Base-by-base conservation (phyloP, 805 yeast species). In the Suhomyces xylopsoci region DNA sequence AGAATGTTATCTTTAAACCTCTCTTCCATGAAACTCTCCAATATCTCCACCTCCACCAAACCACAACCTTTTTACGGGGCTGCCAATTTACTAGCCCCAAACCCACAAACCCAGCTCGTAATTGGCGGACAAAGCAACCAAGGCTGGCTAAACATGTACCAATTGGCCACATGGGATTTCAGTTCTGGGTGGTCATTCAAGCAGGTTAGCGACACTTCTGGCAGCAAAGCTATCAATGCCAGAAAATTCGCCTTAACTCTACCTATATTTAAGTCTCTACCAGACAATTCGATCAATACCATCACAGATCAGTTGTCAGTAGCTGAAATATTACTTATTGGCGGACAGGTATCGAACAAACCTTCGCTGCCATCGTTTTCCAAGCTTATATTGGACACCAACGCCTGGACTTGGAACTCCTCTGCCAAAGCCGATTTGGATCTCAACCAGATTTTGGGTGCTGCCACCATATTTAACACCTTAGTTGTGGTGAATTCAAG, bases 71-170 rank as follows among this genome's bases (percentile, higher is more conserved):
- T 83, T 57, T 81, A 76, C 57, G 84, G 83, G 1, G 81, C 85
- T 0, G 65, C 81, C 0, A 72, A 67, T 32, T 50, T 76, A 6
- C 65, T 76, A 54, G 74, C 82, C 0, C 78, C 79, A 20, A 64
- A 73, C 28, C 76, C 81, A 8, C 76, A 70, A 50, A 70, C 80
- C 3, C 81, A 76, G 55, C 65, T 84, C 34, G 64, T 88, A 2
- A 70, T 88, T 42, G 96, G 94, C 0, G 96, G 96, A 2, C 74
- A 73, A 50, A 79, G 88, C 2, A 59, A 64, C 5, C 60, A 69
- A 2, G 90, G 90, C 0, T 87, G 92, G 90, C 80, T 87, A 34
- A 80, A 81, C 55, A 81, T 88, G 84, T 78, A 78, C 58, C 94
- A 88, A 66, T 69, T 87, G 17, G 93, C 94, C 0, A 66, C 85